Conservation (phyloP, 805 yeast species). For the Saccharomycopsis oosterbeekiorum region DNA sequence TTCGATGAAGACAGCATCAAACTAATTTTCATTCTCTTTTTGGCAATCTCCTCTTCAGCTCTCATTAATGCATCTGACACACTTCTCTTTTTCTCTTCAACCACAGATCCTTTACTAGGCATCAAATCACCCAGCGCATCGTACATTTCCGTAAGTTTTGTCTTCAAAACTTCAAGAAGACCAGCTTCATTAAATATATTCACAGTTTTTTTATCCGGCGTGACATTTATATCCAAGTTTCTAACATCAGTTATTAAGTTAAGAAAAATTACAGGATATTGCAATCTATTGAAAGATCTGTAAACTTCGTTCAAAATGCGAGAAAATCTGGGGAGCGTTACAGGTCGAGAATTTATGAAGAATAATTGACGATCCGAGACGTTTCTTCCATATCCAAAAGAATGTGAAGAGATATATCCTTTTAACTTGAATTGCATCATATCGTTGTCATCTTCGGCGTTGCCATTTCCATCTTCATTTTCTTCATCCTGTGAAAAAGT, state of each 20-base stretch:
- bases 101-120: constrained; percentile 22
- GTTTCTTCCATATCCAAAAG: constrained; percentile 70
- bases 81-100: neutral
- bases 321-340: constrained; percentile 41
- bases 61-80: neutral
- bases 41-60: constrained; percentile 6
- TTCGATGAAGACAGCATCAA: neutral
- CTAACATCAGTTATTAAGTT: constrained; percentile 45
- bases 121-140: constrained; percentile 25
- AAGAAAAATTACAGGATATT: constrained; percentile 59
- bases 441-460: constrained; percentile 18
- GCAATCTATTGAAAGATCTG: constrained; percentile 59
- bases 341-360: constrained; percentile 71
- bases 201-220: constrained; percentile 81
- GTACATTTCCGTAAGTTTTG: constrained; percentile 2
- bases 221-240: constrained; percentile 71
- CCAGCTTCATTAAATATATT: constrained; percentile 51
- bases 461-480: constrained; percentile 4
- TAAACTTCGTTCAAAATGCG: constrained; percentile 67
- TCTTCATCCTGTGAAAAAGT: constrained; percentile 9
- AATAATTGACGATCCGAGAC: constrained; percentile 66
- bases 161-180: constrained; percentile 5
- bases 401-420: constrained; percentile 68
- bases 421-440: constrained; percentile 30
- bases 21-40: neutral